Evolutionary conservation across 176 grass and related monocot species (phyloP).

Genomic region (Hordeum marinum): DNA sequence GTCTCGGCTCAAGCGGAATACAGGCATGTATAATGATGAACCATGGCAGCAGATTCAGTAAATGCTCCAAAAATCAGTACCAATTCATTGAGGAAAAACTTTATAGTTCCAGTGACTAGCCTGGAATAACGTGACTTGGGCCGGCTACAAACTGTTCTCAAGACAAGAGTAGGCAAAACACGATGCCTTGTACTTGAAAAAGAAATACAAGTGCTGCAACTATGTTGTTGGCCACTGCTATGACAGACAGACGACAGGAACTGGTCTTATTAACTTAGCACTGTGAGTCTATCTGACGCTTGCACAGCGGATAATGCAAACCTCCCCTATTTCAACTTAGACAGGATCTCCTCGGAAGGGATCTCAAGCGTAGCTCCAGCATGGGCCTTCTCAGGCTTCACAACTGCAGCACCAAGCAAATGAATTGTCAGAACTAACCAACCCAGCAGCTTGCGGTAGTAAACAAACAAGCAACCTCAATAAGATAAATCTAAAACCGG

Average conservation of each 20-base stretch:
- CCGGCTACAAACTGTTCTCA: neutral
- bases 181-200: neutral
- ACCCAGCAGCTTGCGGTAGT: neutral
- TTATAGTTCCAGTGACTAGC: neutral
- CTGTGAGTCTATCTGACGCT: neutral
- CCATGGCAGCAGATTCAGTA: neutral
- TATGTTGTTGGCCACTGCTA: neutral
- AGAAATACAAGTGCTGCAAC: conserved; percentile 1
- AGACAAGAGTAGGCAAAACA: neutral
- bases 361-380: conserved; percentile 75
- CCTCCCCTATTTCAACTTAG: conserved; percentile 40
- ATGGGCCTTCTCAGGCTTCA: conserved; percentile 77
- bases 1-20: neutral
- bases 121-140: neutral
- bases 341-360: conserved; percentile 65
- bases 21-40: neutral
- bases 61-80: neutral
- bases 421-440: neutral
- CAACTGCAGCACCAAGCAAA: conserved; percentile 46
- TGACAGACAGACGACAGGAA: neutral
- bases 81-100: neutral
- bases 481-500: neutral
- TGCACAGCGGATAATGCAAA: neutral
- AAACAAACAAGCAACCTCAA: conserved; percentile 15
- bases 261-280: conserved; percentile 27